Percentiles rank a stretch among this genome's conserved stretches.
Conservation (phyloP, 2,329 filamentous ascomycete species). For the Aspergillus sp. region DNA sequence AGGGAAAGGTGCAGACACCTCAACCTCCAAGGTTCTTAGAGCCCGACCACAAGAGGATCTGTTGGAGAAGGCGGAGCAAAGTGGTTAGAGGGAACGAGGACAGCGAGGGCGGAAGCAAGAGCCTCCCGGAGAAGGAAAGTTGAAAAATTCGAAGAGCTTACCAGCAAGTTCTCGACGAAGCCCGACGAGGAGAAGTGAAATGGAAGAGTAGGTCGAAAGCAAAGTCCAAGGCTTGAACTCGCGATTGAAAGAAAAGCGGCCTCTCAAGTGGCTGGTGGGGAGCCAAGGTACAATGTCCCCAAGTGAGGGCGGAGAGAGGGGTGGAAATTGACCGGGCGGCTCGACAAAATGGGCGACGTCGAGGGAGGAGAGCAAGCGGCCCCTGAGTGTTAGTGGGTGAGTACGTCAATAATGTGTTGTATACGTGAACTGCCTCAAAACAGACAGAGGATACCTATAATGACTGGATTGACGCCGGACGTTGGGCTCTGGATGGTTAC, state of each 20-base stretch:
- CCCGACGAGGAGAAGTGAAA: neutral
- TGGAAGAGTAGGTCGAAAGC: neutral
- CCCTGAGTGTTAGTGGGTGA: neutral
- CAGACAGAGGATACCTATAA: conserved; percentile 23
- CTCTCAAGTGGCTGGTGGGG: conserved; percentile 13
- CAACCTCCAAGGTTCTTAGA: conserved; percentile 13
- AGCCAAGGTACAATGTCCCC: conserved; percentile 20
- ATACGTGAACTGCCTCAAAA: neutral
- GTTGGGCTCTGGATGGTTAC: conserved; percentile 40
- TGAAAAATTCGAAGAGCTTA: neutral
- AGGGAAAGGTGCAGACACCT: conserved; percentile 4
- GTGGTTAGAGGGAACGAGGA: conserved; percentile 9
- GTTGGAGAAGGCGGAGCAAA: conserved; percentile 15
- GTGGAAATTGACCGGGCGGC: conserved; percentile 28
- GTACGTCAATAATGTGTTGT: neutral
- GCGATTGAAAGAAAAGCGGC: conserved; percentile 12
- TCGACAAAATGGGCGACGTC: conserved; percentile 14
- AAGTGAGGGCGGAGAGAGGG: conserved; percentile 30
- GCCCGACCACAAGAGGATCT: conserved; percentile 16
- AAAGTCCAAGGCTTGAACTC: neutral
- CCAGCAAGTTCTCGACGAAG: conserved; percentile 2
- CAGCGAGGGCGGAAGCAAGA: conserved; percentile 2
- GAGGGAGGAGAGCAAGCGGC: conserved; percentile 8
- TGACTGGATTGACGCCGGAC: conserved; percentile 32
- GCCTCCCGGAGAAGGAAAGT: conserved; percentile 4